Percentiles rank a stretch among this genome's conserved stretches.
These are phyloP conservation scores for Hsuehochloa calcarea DNA, from an alignment of 176 grass and related monocot species.

Conservation along the genomic window DNA sequence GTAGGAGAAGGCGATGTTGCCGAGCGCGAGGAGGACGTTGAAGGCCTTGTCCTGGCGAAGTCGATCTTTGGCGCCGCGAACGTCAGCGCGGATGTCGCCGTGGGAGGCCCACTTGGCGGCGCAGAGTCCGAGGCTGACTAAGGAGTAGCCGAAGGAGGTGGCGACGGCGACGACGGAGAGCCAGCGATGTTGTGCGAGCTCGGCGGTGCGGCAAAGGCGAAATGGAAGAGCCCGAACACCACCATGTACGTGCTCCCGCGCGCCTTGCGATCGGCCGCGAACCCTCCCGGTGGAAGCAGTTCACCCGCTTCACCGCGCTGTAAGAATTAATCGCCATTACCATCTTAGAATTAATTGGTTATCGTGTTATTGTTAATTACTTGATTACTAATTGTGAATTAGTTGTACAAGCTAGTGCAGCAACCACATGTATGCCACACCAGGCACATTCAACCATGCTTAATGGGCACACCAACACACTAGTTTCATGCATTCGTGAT, in stretches of 20 bases:
- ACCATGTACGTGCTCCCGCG: constrained; percentile 91
- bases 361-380: neutral
- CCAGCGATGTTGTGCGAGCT: constrained; percentile 97
- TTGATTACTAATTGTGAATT: neutral
- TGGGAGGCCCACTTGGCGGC: constrained; percentile 73
- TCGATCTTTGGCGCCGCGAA: constrained; percentile 49
- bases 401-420: neutral
- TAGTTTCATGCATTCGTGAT: neutral
- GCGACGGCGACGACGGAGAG: constrained; percentile 84
- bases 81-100: constrained; percentile 61
- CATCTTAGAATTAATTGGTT: neutral
- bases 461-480: neutral
- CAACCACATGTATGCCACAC: neutral
- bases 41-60: constrained; percentile 55
- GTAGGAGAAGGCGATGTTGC: constrained; percentile 95
- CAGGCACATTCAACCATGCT: neutral
- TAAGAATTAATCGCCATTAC: neutral
- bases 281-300: constrained; percentile 76
- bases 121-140: constrained; percentile 93
- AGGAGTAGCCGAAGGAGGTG: constrained; percentile 97
- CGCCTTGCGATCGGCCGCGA: too few relatives aligned
- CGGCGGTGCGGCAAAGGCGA: constrained; percentile 80
- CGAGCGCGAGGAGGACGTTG: constrained; percentile 83
- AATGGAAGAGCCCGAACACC: constrained; percentile 79
- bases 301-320: constrained; percentile 80